These are phyloP conservation scores for Xylaria curta DNA, from an alignment of 495 filamentous ascomycete species.

Conservation along the genomic window DNA sequence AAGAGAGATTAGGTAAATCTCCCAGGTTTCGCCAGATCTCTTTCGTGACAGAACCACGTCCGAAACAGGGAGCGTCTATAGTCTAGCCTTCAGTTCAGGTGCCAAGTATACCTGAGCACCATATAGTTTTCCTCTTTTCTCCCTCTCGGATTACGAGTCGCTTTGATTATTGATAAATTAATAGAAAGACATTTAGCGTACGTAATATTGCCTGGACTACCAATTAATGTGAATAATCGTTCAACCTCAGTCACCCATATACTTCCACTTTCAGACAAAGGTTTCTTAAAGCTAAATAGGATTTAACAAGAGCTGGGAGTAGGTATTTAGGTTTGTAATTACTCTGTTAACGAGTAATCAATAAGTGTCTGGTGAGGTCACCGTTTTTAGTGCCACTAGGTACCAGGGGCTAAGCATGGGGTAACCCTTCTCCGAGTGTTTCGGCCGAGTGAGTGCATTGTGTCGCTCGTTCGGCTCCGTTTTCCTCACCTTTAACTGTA, in stretches of 20 bases:
- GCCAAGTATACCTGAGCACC: background rate
- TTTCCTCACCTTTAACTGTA: background rate
- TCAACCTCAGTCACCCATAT: background rate
- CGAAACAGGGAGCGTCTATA: slow-evolving; percentile 24
- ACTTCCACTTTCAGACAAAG: background rate
- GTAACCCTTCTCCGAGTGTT: background rate
- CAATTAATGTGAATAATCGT: background rate
- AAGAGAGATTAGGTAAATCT: slow-evolving; percentile 29
- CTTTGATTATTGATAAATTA: background rate
- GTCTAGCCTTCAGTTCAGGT: slow-evolving; percentile 20
- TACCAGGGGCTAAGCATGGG: background rate
- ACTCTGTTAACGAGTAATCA: too few relatives aligned
- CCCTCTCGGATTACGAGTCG: background rate
- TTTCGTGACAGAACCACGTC: slow-evolving; percentile 32
- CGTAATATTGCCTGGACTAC: background rate
- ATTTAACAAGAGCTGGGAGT: background rate
- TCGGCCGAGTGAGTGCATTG: slow-evolving; percentile 5
- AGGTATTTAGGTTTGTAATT: background rate
- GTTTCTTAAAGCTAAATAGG: background rate
- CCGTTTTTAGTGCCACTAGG: background rate
- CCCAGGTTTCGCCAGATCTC: slow-evolving; percentile 34
- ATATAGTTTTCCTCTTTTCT: background rate
- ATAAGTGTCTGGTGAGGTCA: too few relatives aligned
- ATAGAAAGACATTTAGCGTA: background rate
- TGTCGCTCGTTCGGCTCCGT: slow-evolving; percentile 15